Evolutionary conservation across 129 eudicot genomes (phyloP), one percentile per base, ranked within the genome.

Genomic region (Scalesia atractyloides): DNA sequence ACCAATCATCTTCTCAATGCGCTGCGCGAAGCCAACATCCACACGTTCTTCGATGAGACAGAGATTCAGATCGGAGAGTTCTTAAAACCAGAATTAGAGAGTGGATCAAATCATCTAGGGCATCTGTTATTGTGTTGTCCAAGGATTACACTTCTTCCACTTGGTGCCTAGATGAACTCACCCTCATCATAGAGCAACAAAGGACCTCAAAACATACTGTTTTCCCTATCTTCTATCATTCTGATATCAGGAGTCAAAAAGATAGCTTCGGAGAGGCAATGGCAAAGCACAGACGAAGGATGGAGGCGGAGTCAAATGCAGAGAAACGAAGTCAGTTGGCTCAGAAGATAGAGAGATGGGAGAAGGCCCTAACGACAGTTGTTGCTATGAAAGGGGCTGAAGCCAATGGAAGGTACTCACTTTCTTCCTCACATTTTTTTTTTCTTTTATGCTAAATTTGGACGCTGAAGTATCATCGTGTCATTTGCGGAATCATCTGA

Each of bases 271-370:
- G 43, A 37, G 43, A 37, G 43, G 43, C 43, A 7, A 37, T 37
- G 43, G 43, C 43, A 37, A 8, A 37, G 43, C 43, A 37, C 7
- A 37, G 8, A 37, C 43, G 8, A 8, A 37, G 43, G 43, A 37
- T 37, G 43, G 7, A 37, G 6, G 7, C 43, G 0, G 43, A 37
- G 7, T 3, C 43, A 4, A 8, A 37, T 37, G 43, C 7, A 37
- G 43, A 37, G 7, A 37, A 37, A 37, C 6, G 43, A 37, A 37
- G 43, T 37, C 8, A 37, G 5, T 37, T 24, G 68, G 68, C 15
- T 63, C 49, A 15, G 48, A 63, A 63, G 68, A 37, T 63, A 1
- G n/a, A 37, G 68, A 37, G n/a, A 63, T 63, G 68, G 68, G 15
- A 63, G 15, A 63, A 36, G 39, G 68, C 68, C 9, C 68, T 63